Evolutionary conservation across 352 stramenopile genomes (phyloP), one percentile per base, ranked within the genome.

Genomic region (Phytophthora pseudosyringae): DNA sequence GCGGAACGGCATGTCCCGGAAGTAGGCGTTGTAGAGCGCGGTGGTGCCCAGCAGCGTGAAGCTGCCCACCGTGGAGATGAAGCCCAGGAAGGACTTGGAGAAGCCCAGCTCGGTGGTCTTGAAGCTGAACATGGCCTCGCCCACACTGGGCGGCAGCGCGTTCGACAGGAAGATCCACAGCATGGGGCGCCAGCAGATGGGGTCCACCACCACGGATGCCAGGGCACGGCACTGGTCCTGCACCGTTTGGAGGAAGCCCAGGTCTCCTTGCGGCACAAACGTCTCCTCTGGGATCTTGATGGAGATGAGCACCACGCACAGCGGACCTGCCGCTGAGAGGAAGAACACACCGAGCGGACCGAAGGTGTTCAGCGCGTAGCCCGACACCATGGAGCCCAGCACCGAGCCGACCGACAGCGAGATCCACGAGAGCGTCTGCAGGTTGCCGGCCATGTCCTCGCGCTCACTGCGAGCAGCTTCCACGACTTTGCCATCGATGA

Each of bases 121-220:
- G 69, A 94, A 94, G 70, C 76, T 91, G 77, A 93, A 94, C 81
- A 91, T 91, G 66, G 81, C 85, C 48, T 94, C 81, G 13, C 77
- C 75, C n/a, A 92, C 69, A 48, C 82, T 92, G 7, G 81, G 81
- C 13, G 83, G 80, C 18, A 94, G 53, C 3, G 81, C 81, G 36
- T 91, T 92, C 5, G 85, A 94, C 29, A 94, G 63, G 60, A 94
- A 91, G 58, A 94, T 89, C 81, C 83, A 94, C 13, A 90, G 67
- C 80, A 90, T 85, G 7, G 83, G 83, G 8, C 83, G 81, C 85
- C 85, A 94, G 61, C 83, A 91, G 32, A 91, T 81, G 1, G 85
- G 85, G 61, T 90, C 80, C 36, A 90, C 73, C 10, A 91, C 76
- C 11, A 91, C 81, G 4, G 69, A 58, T 21, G 76, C 82, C 6